Conservation (phyloP, 2,329 filamentous ascomycete species). For the Fusarium caatingaense region DNA sequence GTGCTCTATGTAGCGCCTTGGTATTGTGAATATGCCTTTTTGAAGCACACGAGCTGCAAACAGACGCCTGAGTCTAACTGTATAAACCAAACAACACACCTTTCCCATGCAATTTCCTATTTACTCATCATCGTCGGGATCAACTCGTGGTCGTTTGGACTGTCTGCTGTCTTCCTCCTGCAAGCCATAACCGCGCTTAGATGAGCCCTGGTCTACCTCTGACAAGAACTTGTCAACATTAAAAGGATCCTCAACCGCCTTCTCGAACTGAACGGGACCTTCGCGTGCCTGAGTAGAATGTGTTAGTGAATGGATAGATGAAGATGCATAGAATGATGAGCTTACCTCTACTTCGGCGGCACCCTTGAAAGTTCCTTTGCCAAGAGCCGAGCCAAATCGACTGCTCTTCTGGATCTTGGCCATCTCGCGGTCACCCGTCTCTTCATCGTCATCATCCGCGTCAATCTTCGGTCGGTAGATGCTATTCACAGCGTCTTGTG, state of each 20-base stretch:
- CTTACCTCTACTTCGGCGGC: conserved; percentile 82
- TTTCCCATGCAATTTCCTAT: conserved; percentile 15
- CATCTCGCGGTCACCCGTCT: conserved; percentile 83
- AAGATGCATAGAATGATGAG: conserved; percentile 19
- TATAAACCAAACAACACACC: conserved; percentile 31
- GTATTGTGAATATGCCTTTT: conserved; percentile 22
- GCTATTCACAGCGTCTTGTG: conserved; percentile 92
- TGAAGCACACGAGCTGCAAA: conserved; percentile 24
- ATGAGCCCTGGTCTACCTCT: conserved; percentile 75
- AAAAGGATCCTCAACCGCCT: conserved; percentile 86
- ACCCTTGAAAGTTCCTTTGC: conserved; percentile 91
- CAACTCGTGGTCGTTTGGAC: conserved; percentile 81
- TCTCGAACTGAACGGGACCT: conserved; percentile 96
- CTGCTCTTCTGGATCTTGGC: conserved; percentile 87
- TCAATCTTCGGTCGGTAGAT: conserved; percentile 88
- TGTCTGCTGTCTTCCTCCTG: conserved; percentile 71
- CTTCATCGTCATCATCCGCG: conserved; percentile 81
- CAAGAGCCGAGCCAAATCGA: conserved; percentile 86
- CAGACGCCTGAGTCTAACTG: conserved; percentile 43
- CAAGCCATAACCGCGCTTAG: conserved; percentile 81
- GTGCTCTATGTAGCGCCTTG: conserved; percentile 4
- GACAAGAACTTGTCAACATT: conserved; percentile 94
- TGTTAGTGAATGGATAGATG: conserved; percentile 46
- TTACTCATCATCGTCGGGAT: conserved; percentile 65
- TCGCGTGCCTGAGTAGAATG: conserved; percentile 70